phyloP scores from a whole-genome alignment of 1,284 basidiomycete genomes.

The Pseudozyma thailandica region DNA sequence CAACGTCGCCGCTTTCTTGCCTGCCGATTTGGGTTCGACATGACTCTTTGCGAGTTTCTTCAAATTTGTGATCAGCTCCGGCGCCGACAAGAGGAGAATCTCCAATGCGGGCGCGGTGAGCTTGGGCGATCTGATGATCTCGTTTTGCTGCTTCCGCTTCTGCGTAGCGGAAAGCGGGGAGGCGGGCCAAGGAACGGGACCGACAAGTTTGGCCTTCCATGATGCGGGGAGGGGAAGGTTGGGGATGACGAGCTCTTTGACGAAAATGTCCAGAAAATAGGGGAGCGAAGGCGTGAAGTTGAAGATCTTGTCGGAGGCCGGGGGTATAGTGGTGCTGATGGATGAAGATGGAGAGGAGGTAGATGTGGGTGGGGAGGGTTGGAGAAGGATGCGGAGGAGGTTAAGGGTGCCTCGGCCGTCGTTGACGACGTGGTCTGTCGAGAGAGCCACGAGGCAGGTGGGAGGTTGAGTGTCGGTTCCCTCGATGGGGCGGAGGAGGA shows the following conservation, averaged over 20 bases:
- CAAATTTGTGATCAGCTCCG: constrained; percentile 24
- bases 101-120: constrained; percentile 5
- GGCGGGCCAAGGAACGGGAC: constrained; percentile 20
- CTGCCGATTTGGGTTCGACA: not conserved
- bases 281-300: constrained; percentile 20
- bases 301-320: constrained; percentile 27
- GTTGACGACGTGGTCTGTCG: constrained; percentile 37
- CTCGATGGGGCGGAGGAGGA: constrained; percentile 2
- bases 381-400: constrained; percentile 20
- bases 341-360: not conserved
- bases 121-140: not conserved
- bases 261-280: constrained; percentile 17
- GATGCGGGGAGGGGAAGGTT: constrained; percentile 12
- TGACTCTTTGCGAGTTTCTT: constrained; percentile 11
- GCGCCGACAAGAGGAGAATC: constrained; percentile 11
- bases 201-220: constrained; percentile 5
- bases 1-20: constrained; percentile 24
- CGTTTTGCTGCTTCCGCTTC: not conserved
- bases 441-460: constrained; percentile 10
- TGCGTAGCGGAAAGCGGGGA: not conserved
- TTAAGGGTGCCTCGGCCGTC: constrained; percentile 33
- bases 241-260: constrained; percentile 27
- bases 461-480: not conserved
- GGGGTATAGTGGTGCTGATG: constrained; percentile 1
- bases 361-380: not conserved